Evolutionary conservation across 257 asterid genomes (phyloP).

Genomic region (Paraleonurus japonicus): DNA sequence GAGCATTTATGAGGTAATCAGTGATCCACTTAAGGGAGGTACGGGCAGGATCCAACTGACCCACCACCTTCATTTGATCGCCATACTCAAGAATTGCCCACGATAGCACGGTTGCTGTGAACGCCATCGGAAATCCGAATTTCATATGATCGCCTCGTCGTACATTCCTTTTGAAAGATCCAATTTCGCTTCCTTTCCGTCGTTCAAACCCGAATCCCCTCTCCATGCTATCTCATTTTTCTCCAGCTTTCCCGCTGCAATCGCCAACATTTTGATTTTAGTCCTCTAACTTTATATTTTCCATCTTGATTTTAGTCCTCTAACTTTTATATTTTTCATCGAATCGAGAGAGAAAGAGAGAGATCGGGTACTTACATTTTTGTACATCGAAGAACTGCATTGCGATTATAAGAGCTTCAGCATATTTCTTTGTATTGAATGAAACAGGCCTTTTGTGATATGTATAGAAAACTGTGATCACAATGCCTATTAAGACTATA

Average conservation of each 20-base stretch:
- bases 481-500: constrained; percentile 47
- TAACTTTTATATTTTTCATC: no score
- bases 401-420: constrained; percentile 64
- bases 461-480: constrained; percentile 38
- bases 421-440: constrained; percentile 49
- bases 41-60: constrained; percentile 60
- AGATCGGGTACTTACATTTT: constrained; percentile 47
- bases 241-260: constrained; percentile 81
- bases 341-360: background rate
- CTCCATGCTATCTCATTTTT: constrained; percentile 67
- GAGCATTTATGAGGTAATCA: constrained; percentile 75
- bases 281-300: no score
- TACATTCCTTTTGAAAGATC: constrained; percentile 93
- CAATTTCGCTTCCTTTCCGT: constrained; percentile 63
- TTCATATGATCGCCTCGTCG: constrained; percentile 87
- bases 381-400: constrained; percentile 85
- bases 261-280: no score
- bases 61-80: constrained; percentile 52
- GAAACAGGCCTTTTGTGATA: constrained; percentile 44
- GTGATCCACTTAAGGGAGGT: constrained; percentile 83
- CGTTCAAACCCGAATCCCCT: constrained; percentile 72
- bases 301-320: no score
- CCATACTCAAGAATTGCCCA: constrained; percentile 95
- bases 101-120: constrained; percentile 80
- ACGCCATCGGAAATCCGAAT: constrained; percentile 90